Conservation (phyloP, 805 yeast genomes). For the Clavispora carvajalis region DNA sequence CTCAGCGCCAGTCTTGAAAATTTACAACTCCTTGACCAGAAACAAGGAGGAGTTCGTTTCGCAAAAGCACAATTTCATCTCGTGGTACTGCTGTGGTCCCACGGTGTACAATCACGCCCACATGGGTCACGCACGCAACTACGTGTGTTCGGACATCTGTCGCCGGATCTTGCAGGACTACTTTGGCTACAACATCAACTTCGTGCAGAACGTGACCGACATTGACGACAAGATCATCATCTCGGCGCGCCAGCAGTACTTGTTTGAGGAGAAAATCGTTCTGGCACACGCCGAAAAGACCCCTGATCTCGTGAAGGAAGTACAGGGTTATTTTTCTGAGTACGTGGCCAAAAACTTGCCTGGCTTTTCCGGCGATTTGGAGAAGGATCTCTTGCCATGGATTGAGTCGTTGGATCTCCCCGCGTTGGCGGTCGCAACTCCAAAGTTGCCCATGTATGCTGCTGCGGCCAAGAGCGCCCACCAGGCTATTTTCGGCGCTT, state of each 20-base stretch:
- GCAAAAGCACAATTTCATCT: constrained; percentile 52
- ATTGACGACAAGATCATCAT: constrained; percentile 95
- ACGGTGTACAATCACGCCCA: constrained; percentile 95
- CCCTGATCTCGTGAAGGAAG: constrained; percentile 32
- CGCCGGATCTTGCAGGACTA: constrained; percentile 85
- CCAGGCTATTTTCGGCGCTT: constrained; percentile 30
- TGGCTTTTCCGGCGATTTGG: constrained; percentile 25
- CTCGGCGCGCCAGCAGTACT: constrained; percentile 84
- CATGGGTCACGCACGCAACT: constrained; percentile 98
- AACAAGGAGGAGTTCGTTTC: constrained; percentile 78
- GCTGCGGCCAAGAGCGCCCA: constrained; percentile 56
- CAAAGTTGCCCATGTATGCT: constrained; percentile 84
- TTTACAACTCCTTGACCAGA: constrained; percentile 82
- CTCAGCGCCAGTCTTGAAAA: constrained; percentile 40
- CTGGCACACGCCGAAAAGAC: constrained; percentile 23
- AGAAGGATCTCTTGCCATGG: constrained; percentile 49
- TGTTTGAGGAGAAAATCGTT: constrained; percentile 58
- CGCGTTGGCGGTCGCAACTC: constrained; percentile 49
- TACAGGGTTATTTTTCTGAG: constrained; percentile 38
- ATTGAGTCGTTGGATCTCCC: constrained; percentile 42
- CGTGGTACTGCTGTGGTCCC: constrained; percentile 99
- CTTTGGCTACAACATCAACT: constrained; percentile 82
- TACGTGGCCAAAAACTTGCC: constrained; percentile 56
- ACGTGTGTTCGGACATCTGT: constrained; percentile 89
- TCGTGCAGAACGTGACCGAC: constrained; percentile 97